Conservation (phyloP, 768 basidiomycete genomes). For the Symmetrospora coprosmae region DNA sequence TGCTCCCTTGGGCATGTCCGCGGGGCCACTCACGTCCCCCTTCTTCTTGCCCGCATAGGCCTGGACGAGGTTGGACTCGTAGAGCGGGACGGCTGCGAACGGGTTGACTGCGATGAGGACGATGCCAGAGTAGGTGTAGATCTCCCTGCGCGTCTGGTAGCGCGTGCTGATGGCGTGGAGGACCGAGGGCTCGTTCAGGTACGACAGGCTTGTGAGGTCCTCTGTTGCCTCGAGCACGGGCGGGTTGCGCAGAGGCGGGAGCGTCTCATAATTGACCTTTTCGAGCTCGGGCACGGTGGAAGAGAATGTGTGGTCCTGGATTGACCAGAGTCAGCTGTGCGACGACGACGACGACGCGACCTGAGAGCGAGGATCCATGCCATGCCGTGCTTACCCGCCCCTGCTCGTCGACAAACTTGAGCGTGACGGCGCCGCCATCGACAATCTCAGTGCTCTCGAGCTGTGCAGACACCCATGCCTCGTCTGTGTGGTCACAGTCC, state of each 20-base stretch:
- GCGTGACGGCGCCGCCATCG: conserved; percentile 61
- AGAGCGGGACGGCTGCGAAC: conserved; percentile 90
- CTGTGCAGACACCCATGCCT: conserved; percentile 84
- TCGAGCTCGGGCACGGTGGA: conserved; percentile 68
- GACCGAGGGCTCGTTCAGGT: conserved; percentile 91
- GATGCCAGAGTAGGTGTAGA: conserved; percentile 97
- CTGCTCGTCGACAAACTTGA: conserved; percentile 75
- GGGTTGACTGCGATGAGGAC: conserved; percentile 98
- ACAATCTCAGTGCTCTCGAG: conserved; percentile 48
- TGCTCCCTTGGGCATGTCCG: too few relatives aligned
- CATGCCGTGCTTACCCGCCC: conserved; percentile 54
- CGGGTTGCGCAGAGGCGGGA: conserved; percentile 91
- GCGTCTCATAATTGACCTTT: conserved; percentile 41
- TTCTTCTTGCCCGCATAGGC: conserved; percentile 82
- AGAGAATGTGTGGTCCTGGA: conserved; percentile 61
- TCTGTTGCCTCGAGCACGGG: conserved; percentile 91
- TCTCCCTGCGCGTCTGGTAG: conserved; percentile 78
- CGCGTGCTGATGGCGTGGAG: conserved; percentile 93
- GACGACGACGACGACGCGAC: background rate
- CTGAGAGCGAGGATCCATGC: background rate
- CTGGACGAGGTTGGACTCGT: conserved; percentile 92
- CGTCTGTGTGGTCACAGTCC: conserved; percentile 54
- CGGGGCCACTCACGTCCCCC: conserved; percentile 49
- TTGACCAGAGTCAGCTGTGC: conserved; percentile 4
- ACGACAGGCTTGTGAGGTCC: conserved; percentile 92